Evolutionary conservation across 2,329 filamentous ascomycete species (phyloP), one percentile per base, ranked within the genome.

Genomic region (Talaromyces sp.): DNA sequence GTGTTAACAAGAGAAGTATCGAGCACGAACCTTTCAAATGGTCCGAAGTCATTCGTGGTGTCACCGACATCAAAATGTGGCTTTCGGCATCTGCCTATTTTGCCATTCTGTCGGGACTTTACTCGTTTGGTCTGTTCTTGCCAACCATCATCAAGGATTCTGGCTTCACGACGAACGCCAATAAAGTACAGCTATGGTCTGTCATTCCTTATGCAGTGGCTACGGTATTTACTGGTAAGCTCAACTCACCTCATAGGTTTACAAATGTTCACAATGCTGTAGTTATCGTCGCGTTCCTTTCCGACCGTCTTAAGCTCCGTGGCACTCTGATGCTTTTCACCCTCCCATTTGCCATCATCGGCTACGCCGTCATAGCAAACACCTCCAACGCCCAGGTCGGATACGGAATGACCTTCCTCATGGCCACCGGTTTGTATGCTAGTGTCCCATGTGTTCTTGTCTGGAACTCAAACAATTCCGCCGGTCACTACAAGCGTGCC

Each of bases 401-500:
- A 60, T 90, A 89, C 69, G 87, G 82, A 45, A 89, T 89, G 85
- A 89, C 87, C 0, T 88, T 88, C 70, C 77, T 90, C 62, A 88
- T 89, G 86, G 85, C 87, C 0, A 84, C 83, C 0, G 88, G 88
- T 10, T 81, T 89, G 72, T 90, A 89, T 71, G 81, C 82, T 54
- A 85, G 84, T 48, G 86, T 89, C 0, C 87, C 88, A 0, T 85
- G 83, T 19, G 83, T 89, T 3, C 76, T 90, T 10, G 87, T 84
- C 1, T 90, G 88, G 87, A 84, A 87, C 67, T 85, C 85, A 2
- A 90, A 90, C 72, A 90, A 90, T 72, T 87, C 84, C 0, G 87
- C 87, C 0, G 87, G 85, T 0, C 88, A 91, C 71, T 90, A 90
- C 71, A 91, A 90, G 73, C 79, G 88, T 14, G 88, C 89, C 0